phyloP scores from a whole-genome alignment of 1,284 basidiomycete species.

The Clitocybe nebularis region DNA sequence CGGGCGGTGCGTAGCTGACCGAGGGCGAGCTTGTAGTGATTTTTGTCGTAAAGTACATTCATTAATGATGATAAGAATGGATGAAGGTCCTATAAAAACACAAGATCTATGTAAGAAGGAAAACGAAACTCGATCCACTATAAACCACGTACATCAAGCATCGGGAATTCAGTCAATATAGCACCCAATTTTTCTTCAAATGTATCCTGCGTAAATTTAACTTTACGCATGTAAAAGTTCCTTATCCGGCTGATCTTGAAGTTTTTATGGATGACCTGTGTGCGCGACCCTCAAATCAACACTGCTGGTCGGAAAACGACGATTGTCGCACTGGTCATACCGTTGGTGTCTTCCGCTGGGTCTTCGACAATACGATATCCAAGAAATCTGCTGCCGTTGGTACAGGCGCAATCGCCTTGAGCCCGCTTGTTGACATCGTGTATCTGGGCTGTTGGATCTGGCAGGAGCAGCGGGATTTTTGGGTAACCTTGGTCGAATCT shows the following conservation, averaged over 20 bases:
- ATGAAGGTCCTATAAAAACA: conserved; percentile 75
- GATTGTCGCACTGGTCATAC: conserved; percentile 39
- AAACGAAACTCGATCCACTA: conserved; percentile 6
- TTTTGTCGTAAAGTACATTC: conserved; percentile 98
- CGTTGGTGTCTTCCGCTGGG: conserved; percentile 95
- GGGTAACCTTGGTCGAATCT: too few relatives aligned
- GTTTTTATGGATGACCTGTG: conserved; percentile 92
- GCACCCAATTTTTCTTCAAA: conserved; percentile 96
- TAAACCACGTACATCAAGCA: conserved; percentile 78
- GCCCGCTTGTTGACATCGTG: conserved; percentile 80
- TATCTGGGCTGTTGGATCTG: conserved; percentile 3
- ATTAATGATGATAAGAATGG: conserved; percentile 91
- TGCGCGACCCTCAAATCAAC: not conserved
- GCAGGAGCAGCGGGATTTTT: too few relatives aligned
- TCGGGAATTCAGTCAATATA: conserved; percentile 94
- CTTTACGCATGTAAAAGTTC: conserved; percentile 98
- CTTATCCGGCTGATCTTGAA: conserved; percentile 97
- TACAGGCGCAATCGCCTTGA: conserved; percentile 96
- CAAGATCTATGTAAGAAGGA: conserved; percentile 74
- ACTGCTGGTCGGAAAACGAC: not conserved
- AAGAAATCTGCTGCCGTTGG: conserved; percentile 94
- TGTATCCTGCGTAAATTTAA: conserved; percentile 97
- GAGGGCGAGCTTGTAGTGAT: conserved; percentile 96
- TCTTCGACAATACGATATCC: conserved; percentile 93
- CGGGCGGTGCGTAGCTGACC: conserved; percentile 91